A percentile compares a stretch with the other conserved stretches of the same genome.
phyloP scores from a whole-genome alignment of 1,139 yeast genomes.

The Geotrichum europaeum region DNA sequence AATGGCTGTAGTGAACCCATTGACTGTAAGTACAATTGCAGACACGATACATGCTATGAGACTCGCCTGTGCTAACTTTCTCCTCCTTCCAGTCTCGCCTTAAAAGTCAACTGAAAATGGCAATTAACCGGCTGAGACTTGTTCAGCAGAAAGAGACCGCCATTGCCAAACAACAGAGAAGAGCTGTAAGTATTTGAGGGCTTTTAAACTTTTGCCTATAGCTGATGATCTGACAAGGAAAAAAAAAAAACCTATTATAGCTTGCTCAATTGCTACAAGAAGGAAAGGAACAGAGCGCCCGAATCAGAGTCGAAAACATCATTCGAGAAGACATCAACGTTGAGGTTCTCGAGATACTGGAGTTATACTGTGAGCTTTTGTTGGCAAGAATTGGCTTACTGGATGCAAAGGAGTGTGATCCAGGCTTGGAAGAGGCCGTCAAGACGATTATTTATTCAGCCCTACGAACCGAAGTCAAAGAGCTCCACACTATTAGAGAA shows the following conservation, averaged over 20 bases:
- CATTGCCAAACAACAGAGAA: conserved; percentile 70
- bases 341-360: conserved; percentile 73
- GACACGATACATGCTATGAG: not conserved
- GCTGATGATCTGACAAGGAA: not conserved
- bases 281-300: conserved; percentile 80
- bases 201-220: not conserved
- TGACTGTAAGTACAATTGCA: conserved; percentile 18
- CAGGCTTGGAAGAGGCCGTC: conserved; percentile 69
- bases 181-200: conserved; percentile 38
- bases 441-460: conserved; percentile 65
- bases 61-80: not conserved
- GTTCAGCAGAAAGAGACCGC: conserved; percentile 81
- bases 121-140: conserved; percentile 70
- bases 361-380: conserved; percentile 75
- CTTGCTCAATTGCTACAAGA: conserved; percentile 65
- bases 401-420: conserved; percentile 47
- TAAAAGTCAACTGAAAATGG: conserved; percentile 71
- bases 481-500: conserved; percentile 56
- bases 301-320: conserved; percentile 77
- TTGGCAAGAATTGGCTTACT: conserved; percentile 66
- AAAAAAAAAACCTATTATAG: conserved; percentile 11
- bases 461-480: conserved; percentile 70
- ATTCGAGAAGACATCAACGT: conserved; percentile 79
- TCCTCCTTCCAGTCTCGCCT: conserved; percentile 38
- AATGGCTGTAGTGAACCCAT: conserved; percentile 19